These are phyloP conservation scores for Melastoma candidum DNA, from an alignment of 441 rosid genomes.

Conservation along the genomic window DNA sequence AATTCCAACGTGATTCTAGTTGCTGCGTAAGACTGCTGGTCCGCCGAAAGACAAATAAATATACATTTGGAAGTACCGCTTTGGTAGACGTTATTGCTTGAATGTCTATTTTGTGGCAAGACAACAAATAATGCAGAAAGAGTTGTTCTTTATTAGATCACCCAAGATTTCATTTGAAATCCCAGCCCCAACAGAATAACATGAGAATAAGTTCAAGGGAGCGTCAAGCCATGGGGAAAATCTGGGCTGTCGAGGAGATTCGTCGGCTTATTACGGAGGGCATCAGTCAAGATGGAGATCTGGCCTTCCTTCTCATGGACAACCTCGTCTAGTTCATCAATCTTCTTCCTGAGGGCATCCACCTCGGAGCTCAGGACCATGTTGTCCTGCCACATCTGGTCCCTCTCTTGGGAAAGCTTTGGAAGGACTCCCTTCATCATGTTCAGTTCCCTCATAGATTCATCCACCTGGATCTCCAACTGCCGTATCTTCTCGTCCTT, in stretches of 20 bases:
- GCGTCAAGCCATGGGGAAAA: conserved; percentile 29
- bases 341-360: conserved; percentile 47
- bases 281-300: conserved; percentile 79
- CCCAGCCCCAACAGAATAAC: too few species aligned
- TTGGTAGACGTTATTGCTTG: too few species aligned
- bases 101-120: too few species aligned
- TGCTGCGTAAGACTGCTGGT: too few species aligned
- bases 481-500: conserved; percentile 52
- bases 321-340: conserved; percentile 73
- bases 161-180: too few species aligned
- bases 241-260: conserved; percentile 55
- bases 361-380: conserved; percentile 76
- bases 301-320: conserved; percentile 87
- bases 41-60: too few species aligned
- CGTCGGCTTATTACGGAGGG: conserved; percentile 40
- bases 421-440: conserved; percentile 44
- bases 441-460: conserved; percentile 43
- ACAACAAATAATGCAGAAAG: too few species aligned
- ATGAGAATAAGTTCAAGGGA: not conserved
- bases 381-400: conserved; percentile 79
- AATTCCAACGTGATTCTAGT: too few species aligned
- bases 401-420: conserved; percentile 74
- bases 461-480: conserved; percentile 53
- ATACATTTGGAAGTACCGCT: too few species aligned
- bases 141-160: too few species aligned